Conservation (phyloP, 2,329 filamentous ascomycete genomes). For the Bipolaris sorokiniana region DNA sequence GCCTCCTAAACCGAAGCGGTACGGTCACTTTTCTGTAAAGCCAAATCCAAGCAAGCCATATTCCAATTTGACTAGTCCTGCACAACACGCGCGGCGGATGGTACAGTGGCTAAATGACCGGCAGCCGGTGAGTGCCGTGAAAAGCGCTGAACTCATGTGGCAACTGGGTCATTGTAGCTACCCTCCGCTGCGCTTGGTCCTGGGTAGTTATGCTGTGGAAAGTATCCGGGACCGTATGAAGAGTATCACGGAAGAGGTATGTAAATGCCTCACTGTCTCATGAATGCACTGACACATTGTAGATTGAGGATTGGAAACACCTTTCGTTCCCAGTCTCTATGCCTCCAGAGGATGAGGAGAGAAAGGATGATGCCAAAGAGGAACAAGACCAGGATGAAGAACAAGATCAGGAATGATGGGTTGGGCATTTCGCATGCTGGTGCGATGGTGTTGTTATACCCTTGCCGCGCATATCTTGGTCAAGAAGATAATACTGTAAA, state of each 20-base stretch:
- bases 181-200: constrained; percentile 81
- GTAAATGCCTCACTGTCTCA: not conserved
- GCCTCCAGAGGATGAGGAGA: constrained; percentile 29
- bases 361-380: constrained; percentile 23
- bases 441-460: not conserved
- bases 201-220: constrained; percentile 94
- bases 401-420: constrained; percentile 29
- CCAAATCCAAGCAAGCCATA: constrained; percentile 79
- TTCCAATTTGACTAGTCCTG: constrained; percentile 75
- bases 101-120: constrained; percentile 93
- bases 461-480: too few species aligned
- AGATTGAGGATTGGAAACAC: constrained; percentile 41
- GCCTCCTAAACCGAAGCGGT: constrained; percentile 68
- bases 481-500: not conserved
- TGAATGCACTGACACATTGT: not conserved
- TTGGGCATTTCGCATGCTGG: not conserved
- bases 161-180: constrained; percentile 92
- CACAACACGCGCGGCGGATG: constrained; percentile 87
- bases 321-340: constrained; percentile 30
- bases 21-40: constrained; percentile 92
- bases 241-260: constrained; percentile 89
- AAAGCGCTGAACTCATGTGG: constrained; percentile 93
- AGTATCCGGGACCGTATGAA: constrained; percentile 89
- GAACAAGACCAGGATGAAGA: constrained; percentile 33
- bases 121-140: constrained; percentile 90